Evolutionary conservation across 257 asterid species (phyloP), one percentile per base, ranked within the genome.

Genomic region (Solanum clarkiae): DNA sequence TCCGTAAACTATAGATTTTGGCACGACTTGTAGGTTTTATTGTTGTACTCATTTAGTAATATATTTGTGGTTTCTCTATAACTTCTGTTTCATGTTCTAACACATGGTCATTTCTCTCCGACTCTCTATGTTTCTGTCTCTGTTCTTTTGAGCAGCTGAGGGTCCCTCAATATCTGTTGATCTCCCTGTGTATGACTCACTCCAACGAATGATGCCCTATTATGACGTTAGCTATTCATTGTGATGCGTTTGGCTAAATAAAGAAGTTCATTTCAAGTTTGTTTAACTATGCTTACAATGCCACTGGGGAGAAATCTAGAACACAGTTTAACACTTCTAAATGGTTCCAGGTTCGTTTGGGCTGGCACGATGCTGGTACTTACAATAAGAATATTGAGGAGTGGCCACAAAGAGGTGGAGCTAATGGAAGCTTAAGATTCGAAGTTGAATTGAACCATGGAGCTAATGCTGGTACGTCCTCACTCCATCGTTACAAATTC

Each of bases 311-410:
- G 70, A 55, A 45, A 11, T 77, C 68, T 80, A 69, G 29, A 59
- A 44, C 75, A 15, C 47, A 13, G 15, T 45, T 77, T 75, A n/a
- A 22, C 71, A 32, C 72, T 56, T 49, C 70, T 36, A 63, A 55
- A 86, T 84, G 69, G 68, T 68, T 47, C 84, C 86, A 95, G 99
- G 97, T 97, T 75, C 98, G 99, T 24, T 86, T 95, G 86, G 99
- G 98, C 62, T 97, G 99, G 99, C 99, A 97, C 87, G 99, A 97
- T 91, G 95, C 99, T 40, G 98, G 99, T 88, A 97, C 99, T 47
- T 95, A 94, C 84, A 93, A 97, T 93, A 94, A 94, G 91, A 91
- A 92, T 85, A 95, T 97, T 86, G 91, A 88, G 90, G 99, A 97
- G 81, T 97, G 97, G 98, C 99, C 98, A 63, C 90, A 84, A 85